These are phyloP conservation scores for Pseudogymnoascus sp. DNA, from an alignment of 2,329 filamentous ascomycete species.

Conservation along the genomic window DNA sequence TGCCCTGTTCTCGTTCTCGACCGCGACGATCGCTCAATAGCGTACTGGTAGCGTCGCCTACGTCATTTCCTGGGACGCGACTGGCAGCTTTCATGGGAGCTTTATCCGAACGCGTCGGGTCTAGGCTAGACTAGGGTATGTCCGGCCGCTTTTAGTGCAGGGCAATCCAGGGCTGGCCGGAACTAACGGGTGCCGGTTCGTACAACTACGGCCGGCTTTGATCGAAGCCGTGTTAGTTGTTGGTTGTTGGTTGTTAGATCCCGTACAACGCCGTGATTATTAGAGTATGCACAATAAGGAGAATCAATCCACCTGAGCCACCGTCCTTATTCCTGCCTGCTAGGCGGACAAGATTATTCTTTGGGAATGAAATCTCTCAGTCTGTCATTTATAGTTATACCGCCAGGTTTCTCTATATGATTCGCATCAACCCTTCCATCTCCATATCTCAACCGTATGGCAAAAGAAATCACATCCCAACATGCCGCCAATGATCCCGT, in stretches of 20 bases:
- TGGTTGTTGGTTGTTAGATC: too few species aligned
- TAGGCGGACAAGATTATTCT: background rate
- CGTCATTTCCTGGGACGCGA: background rate
- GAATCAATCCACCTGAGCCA: too few species aligned
- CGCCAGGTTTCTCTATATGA: background rate
- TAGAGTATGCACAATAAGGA: too few species aligned
- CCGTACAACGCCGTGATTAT: too few species aligned
- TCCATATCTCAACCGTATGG: background rate
- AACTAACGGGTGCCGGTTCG: background rate
- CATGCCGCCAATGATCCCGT: background rate
- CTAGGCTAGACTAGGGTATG: background rate
- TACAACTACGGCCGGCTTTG: background rate
- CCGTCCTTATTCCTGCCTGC: too few species aligned
- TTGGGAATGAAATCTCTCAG: background rate
- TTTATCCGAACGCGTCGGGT: background rate
- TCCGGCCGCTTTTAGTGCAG: conserved; percentile 1
- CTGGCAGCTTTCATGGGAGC: background rate
- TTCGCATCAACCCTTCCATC: background rate
- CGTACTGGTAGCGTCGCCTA: background rate
- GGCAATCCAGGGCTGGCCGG: background rate
- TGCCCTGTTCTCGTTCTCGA: background rate
- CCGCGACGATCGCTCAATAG: background rate
- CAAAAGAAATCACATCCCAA: background rate
- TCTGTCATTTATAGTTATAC: background rate
- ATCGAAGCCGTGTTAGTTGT: background rate